Evolutionary conservation across 805 yeast species (phyloP), one percentile per base, ranked within the genome.

Genomic region (Candida cerambycidarum): DNA sequence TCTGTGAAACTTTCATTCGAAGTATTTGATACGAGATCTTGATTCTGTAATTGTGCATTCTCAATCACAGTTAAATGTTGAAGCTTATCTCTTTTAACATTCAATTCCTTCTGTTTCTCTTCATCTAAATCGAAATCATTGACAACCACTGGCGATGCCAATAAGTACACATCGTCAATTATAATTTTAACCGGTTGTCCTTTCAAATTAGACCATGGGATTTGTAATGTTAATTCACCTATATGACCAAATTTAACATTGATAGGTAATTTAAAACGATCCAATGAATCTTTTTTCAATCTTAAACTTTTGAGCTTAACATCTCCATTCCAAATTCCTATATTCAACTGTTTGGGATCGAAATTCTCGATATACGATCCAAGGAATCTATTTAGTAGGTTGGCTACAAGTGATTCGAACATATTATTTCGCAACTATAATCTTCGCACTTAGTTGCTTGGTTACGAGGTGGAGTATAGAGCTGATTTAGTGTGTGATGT

Each of bases 291-390:
- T 47, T 85, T 84, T 64, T 87, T 89, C 45, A 93, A 70, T 44
- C 83, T 76, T 47, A 95, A 75, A 59, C 90, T 82, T 48, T 75
- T 76, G 42, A 93, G 71, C 59, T 87, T 87, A 23, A 90, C 98
- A 69, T 93, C 98, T 28, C 99, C 99, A 55, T 89, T 80, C 96
- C 98, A 90, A 25, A 93, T 89, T 4, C 98, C 99, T 42, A 93
- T 90, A 54, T 93, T 90, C 56, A 93, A 69, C 58, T 93, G 97
- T 52, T 86, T 87, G 13, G 98, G 89, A 66, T 93, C 99, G 62
- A 93, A 93, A 64, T 95, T 87, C 65, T 95, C 96, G 38, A 92
- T 89, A 61, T 89, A 89, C 23, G 80, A 72, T 1, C 89, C 89
- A 32, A 82, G 59, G 45, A 82, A 73, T 50, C 84, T 58, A 57